Evolutionary conservation across 768 basidiomycete genomes (phyloP).

Genomic region (Tephrocybe rancida): DNA sequence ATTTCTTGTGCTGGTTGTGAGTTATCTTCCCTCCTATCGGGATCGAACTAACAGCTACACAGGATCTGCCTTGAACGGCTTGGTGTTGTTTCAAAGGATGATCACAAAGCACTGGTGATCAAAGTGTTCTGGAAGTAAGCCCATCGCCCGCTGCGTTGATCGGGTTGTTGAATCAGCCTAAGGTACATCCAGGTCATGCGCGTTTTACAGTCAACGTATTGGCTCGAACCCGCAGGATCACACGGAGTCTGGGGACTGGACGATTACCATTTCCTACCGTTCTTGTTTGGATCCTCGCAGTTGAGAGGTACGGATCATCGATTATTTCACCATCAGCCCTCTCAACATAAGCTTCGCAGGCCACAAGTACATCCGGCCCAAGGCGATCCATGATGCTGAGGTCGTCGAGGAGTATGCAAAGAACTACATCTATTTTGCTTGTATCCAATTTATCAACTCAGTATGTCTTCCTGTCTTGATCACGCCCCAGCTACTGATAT

Average conservation of each 20-base stretch:
- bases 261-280: constrained; percentile 95
- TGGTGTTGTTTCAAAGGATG: constrained; percentile 60
- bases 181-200: constrained; percentile 85
- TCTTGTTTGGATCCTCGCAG: constrained; percentile 85
- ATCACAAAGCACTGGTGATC: constrained; percentile 77
- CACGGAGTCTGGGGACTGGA: constrained; percentile 98
- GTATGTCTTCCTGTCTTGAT: constrained; percentile 42
- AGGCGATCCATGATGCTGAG: constrained; percentile 90
- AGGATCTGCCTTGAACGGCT: constrained; percentile 84
- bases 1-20: constrained; percentile 96
- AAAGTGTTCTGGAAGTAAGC: constrained; percentile 86
- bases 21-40: constrained; percentile 26
- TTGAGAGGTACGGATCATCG: constrained; percentile 46
- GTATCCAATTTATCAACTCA: constrained; percentile 95
- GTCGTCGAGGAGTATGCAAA: constrained; percentile 90
- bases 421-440: constrained; percentile 96
- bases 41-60: constrained; percentile 3
- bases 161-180: constrained; percentile 42
- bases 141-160: not conserved
- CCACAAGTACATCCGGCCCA: constrained; percentile 89
- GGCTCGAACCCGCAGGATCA: constrained; percentile 98
- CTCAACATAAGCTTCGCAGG: constrained; percentile 38
- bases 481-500: not conserved
- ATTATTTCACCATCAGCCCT: not conserved
- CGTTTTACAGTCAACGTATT: constrained; percentile 87